phyloP scores from a whole-genome alignment of 495 filamentous ascomycete genomes.

The Cercophora samala region DNA sequence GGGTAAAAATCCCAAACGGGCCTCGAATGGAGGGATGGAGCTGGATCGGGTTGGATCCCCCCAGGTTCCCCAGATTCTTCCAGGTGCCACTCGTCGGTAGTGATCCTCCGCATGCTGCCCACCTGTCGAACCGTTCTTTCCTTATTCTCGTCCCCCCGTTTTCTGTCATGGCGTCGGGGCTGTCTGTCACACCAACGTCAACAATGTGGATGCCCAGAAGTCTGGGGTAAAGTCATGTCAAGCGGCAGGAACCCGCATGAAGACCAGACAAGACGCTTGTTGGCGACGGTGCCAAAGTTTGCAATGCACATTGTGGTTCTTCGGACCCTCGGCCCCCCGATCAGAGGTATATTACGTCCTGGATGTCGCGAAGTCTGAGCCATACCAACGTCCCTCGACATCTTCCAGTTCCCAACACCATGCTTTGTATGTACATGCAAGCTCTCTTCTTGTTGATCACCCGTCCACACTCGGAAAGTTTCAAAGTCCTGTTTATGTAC shows the following conservation, averaged over 20 bases:
- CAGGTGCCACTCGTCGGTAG: background rate
- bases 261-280: background rate
- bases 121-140: background rate
- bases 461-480: background rate
- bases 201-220: constrained; percentile 6
- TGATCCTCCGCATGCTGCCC: background rate
- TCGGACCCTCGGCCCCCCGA: background rate
- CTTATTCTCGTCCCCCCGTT: background rate
- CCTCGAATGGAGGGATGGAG: constrained; percentile 6
- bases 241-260: background rate
- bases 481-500: background rate
- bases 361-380: background rate
- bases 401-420: background rate
- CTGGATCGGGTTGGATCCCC: background rate
- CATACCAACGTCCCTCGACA: background rate
- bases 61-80: background rate
- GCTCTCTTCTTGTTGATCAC: background rate
- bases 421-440: background rate
- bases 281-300: background rate
- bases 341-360: background rate
- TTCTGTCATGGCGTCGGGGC: background rate
- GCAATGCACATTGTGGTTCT: background rate
- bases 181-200: background rate
- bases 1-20: constrained; percentile 7
- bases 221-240: constrained; percentile 3